phyloP scores from a whole-genome alignment of 768 basidiomycete genomes.

The Fistulinella prunicolor region DNA sequence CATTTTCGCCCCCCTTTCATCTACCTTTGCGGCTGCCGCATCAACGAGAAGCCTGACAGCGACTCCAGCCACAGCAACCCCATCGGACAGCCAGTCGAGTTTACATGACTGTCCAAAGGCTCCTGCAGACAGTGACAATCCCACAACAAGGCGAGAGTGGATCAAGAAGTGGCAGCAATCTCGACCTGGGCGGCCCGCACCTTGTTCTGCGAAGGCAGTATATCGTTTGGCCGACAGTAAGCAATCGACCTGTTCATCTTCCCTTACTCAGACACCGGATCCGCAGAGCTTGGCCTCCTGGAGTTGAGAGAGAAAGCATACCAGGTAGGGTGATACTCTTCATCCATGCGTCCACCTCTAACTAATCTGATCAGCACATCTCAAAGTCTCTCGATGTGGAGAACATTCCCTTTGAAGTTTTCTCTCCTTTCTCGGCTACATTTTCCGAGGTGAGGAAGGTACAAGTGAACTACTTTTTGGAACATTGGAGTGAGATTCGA shows the following conservation, averaged over 20 bases:
- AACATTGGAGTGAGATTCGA: conserved; percentile 81
- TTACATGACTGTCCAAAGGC: conserved; percentile 22
- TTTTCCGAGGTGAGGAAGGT: conserved; percentile 83
- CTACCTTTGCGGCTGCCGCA: conserved; percentile 47
- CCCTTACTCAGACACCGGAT: no score
- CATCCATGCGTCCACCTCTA: not conserved
- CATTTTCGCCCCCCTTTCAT: conserved; percentile 80
- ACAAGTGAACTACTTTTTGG: conserved; percentile 75
- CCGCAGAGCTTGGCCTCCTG: conserved; percentile 62
- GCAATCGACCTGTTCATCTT: conserved; percentile 23
- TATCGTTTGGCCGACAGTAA: conserved; percentile 81
- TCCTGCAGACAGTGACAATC: conserved; percentile 18
- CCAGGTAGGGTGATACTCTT: conserved; percentile 27
- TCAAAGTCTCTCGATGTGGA: conserved; percentile 69
- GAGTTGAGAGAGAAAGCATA: conserved; percentile 76
- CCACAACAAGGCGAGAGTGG: conserved; percentile 60
- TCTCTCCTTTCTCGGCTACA: conserved; percentile 78
- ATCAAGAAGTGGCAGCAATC: conserved; percentile 62
- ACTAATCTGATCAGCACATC: conserved; percentile 54
- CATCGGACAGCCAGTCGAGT: conserved; percentile 37
- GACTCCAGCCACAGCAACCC: conserved; percentile 15
- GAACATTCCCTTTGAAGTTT: conserved; percentile 84
- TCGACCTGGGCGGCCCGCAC: conserved; percentile 61
- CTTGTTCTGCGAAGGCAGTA: conserved; percentile 81
- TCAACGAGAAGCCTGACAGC: conserved; percentile 10